These are phyloP conservation scores for Rhodotorula paludigena DNA, from an alignment of 768 basidiomycete genomes.

Conservation along the genomic window DNA sequence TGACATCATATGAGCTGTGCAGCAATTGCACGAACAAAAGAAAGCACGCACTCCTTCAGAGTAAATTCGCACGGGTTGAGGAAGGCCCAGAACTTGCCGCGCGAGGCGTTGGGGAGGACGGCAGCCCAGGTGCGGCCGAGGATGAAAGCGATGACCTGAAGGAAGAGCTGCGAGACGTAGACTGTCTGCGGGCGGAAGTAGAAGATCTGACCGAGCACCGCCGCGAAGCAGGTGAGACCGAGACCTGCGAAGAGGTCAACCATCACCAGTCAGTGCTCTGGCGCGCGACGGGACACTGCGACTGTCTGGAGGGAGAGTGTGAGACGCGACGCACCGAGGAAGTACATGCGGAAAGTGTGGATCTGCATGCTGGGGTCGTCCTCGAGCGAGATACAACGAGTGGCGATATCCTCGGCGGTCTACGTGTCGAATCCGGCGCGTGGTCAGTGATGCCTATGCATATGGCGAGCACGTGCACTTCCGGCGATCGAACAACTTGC, in stretches of 20 bases:
- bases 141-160: conserved; percentile 45
- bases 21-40: neutral
- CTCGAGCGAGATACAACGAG: conserved; percentile 35
- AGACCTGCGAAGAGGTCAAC: too few relatives aligned
- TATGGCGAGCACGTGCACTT: too few relatives aligned
- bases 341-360: conserved; percentile 44
- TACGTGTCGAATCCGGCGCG: neutral
- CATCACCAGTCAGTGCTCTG: too few relatives aligned
- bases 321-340: conserved; percentile 41
- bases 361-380: conserved; percentile 32
- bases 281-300: too few relatives aligned
- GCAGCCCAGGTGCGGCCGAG: conserved; percentile 40
- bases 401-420: conserved; percentile 37
- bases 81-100: conserved; percentile 42
- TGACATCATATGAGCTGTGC: neutral
- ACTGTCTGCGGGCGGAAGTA: conserved; percentile 49
- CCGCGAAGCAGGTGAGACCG: conserved; percentile 44
- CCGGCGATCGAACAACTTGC: neutral
- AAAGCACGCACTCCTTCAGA: conserved; percentile 43
- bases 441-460: neutral
- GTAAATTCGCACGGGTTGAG: conserved; percentile 46
- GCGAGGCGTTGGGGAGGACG: conserved; percentile 33
- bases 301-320: neutral
- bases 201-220: conserved; percentile 46
- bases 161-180: conserved; percentile 45